phyloP scores from a whole-genome alignment of 2,329 filamentous ascomycete species.

The Epichloe aotearoae region DNA sequence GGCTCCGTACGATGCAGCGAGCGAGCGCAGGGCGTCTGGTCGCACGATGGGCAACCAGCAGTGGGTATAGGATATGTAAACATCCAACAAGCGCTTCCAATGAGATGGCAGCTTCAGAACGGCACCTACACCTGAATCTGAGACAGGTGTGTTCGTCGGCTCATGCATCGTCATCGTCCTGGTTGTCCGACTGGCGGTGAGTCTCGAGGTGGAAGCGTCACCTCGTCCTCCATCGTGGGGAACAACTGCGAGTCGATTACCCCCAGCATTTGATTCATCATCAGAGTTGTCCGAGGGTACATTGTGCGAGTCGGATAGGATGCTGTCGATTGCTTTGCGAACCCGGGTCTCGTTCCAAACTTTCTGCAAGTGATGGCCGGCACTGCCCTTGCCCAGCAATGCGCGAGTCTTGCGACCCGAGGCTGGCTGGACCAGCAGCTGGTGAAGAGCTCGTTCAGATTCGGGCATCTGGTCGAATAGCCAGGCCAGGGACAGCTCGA shows the following conservation, averaged over 20 bases:
- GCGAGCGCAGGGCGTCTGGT: conserved; percentile 45
- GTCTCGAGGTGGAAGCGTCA: background rate
- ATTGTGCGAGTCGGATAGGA: conserved; percentile 36
- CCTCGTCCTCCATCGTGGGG: background rate
- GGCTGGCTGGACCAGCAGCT: conserved; percentile 34
- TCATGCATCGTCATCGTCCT: background rate
- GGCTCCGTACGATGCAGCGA: conserved; percentile 28
- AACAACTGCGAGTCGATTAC: conserved; percentile 8
- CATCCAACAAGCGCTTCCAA: conserved; percentile 50
- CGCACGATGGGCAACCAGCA: conserved; percentile 65
- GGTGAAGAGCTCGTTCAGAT: conserved; percentile 43
- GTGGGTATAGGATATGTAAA: conserved; percentile 65
- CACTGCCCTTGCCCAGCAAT: conserved; percentile 37
- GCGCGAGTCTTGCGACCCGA: conserved; percentile 27
- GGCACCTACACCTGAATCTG: background rate
- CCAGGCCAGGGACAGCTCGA: conserved; percentile 57
- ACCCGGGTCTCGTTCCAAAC: conserved; percentile 51
- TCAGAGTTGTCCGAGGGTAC: conserved; percentile 21
- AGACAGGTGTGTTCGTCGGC: background rate
- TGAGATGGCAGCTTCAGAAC: conserved; percentile 31
- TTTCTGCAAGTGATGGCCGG: conserved; percentile 44
- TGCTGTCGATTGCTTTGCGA: conserved; percentile 47
- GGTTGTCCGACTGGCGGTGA: background rate
- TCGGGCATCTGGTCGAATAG: conserved; percentile 49
- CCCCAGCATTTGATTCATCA: conserved; percentile 18